Base-by-base conservation (phyloP, 352 stramenopile species). In the Phytophthora niederhauseri region DNA sequence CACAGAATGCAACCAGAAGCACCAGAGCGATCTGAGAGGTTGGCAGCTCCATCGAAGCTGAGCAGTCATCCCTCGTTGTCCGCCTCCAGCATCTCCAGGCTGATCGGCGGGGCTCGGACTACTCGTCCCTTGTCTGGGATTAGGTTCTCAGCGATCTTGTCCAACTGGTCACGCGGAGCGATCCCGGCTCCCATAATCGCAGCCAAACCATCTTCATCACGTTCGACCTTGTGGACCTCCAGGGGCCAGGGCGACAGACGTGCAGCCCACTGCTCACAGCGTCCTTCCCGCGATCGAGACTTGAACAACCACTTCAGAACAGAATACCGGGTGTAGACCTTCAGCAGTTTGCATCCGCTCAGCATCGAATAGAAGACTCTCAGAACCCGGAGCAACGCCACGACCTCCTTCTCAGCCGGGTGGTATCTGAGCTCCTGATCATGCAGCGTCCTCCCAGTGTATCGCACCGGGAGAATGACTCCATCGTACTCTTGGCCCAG, bases 1-100 rank as follows among this genome's bases (percentile, higher is more conserved):
- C n/a, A n/a, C n/a, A n/a, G n/a, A n/a, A n/a, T n/a, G n/a, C n/a
- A n/a, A n/a, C n/a, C n/a, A n/a, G n/a, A n/a, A n/a, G n/a, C n/a
- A n/a, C n/a, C n/a, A n/a, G 34, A 41, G 34, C 17, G 56, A 34
- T 46, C 41, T 6, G 41, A 54, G 9, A 45, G 22, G 20, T 54
- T 62, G 12, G 43, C 56, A 31, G 56, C 43, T 15, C 45, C 57
- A 49, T 55, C 57, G 26, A 64, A 64, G n/a, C 57, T 55, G 7
- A 64, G 58, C 2, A 52, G 12, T 17, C 46, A 57, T 5, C 58
- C 48, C n/a, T 57, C 28, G 6, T 58, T 49, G 17, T 49, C n/a
- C 8, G 9, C n/a, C 11, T 30, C 38, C 7, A 64, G 46, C 57
- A 64, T 57, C 26, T 64, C 46, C n/a, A n/a, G n/a, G n/a, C n/a